Percentiles rank a stretch among this genome's conserved stretches.
Conservation (phyloP, 768 basidiomycete genomes). For the Amanita phalloides region DNA sequence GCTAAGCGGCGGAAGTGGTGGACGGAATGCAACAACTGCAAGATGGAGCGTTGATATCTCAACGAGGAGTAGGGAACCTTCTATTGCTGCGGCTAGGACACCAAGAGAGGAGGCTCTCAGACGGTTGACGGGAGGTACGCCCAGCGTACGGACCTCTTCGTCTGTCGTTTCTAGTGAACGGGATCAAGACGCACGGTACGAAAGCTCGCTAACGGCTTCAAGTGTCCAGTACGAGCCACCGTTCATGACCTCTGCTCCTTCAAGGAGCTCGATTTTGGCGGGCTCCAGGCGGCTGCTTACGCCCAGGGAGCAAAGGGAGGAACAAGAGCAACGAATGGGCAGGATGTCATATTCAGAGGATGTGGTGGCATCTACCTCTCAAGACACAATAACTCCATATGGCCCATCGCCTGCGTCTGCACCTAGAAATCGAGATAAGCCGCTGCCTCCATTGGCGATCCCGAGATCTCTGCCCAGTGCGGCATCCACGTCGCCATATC, state of each 20-base stretch:
- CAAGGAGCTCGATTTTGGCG: conserved; percentile 12
- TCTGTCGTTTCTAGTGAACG: conserved; percentile 15
- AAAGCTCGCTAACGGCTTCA: conserved; percentile 14
- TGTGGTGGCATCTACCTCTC: conserved; percentile 29
- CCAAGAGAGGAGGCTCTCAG: conserved; percentile 31
- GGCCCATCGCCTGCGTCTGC: conserved; percentile 36
- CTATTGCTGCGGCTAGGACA: conserved; percentile 9
- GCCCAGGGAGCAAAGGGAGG: conserved; percentile 44
- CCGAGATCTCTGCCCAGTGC: conserved; percentile 50
- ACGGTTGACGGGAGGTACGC: conserved; percentile 24
- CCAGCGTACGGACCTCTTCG: conserved; percentile 24
- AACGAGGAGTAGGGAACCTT: conserved; percentile 37
- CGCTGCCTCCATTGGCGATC: conserved; percentile 38
- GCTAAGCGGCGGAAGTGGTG: conserved; percentile 7
- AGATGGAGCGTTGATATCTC: conserved; percentile 41
- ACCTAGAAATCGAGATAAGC: conserved; percentile 20
- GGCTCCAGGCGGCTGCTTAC: conserved; percentile 40
- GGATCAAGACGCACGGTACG: conserved; percentile 10
- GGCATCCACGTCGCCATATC: conserved; percentile 41
- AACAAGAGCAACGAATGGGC: background rate
- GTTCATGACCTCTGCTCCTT: background rate
- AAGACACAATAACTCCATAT: conserved; percentile 25
- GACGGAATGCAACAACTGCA: conserved; percentile 20
- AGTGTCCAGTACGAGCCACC: conserved; percentile 12
- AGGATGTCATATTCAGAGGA: conserved; percentile 4